Conservation (phyloP, 257 asterid genomes). For the Catharanthus roseus region DNA sequence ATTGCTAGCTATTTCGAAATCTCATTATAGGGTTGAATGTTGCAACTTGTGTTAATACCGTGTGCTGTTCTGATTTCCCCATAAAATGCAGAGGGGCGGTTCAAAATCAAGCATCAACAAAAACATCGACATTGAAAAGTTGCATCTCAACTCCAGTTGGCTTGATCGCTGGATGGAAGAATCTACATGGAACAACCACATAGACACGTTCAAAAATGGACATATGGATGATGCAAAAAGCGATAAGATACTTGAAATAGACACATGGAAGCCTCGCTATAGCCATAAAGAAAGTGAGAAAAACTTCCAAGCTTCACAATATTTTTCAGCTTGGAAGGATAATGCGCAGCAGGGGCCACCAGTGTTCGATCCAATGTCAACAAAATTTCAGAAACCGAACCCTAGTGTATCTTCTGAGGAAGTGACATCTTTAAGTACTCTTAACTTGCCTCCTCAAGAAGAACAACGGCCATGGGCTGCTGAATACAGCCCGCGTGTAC, state of each 20-base stretch:
- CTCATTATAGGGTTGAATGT: not conserved
- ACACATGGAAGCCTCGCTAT: conserved; percentile 71
- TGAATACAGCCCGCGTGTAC: conserved; percentile 58
- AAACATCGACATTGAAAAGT: conserved; percentile 28
- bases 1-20: not conserved
- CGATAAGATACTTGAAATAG: conserved; percentile 85
- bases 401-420: conserved; percentile 80
- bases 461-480: conserved; percentile 42
- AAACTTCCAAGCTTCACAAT: conserved; percentile 33
- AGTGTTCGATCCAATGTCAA: conserved; percentile 23
- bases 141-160: conserved; percentile 51
- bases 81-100: conserved; percentile 47
- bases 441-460: conserved; percentile 34
- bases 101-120: conserved; percentile 33
- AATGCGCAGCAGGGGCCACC: conserved; percentile 35
- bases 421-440: conserved; percentile 40
- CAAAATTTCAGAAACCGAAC: conserved; percentile 53
- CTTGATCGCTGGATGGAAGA: conserved; percentile 85
- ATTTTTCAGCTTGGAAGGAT: conserved; percentile 45
- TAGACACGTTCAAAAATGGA: conserved; percentile 18
- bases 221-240: conserved; percentile 49
- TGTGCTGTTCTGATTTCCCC: not conserved
- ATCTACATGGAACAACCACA: conserved; percentile 35
- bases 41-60: not conserved
- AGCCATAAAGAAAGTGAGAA: conserved; percentile 30